Conservation (phyloP, 2,329 filamentous ascomycete species). For the Raffaelea albimanens region DNA sequence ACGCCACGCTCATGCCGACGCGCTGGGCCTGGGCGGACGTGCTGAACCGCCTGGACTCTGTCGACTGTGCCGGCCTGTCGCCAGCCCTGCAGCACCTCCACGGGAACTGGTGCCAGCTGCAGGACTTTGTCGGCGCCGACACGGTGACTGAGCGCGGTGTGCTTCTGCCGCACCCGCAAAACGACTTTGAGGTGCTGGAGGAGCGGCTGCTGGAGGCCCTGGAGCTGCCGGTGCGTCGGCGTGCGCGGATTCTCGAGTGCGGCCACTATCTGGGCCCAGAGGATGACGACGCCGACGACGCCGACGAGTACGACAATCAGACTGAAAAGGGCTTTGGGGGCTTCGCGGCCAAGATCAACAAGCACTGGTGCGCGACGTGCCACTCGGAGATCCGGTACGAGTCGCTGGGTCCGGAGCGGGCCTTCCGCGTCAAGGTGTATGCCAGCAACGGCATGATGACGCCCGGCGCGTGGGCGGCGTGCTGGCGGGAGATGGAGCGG, state of each 20-base stretch:
- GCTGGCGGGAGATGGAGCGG: slow-evolving; percentile 98
- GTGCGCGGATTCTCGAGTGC: slow-evolving; percentile 64
- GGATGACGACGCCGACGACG: slow-evolving; percentile 33
- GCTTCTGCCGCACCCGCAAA: slow-evolving; percentile 66
- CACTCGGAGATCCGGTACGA: slow-evolving; percentile 45
- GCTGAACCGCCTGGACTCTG: slow-evolving; percentile 30
- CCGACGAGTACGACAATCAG: slow-evolving; percentile 30
- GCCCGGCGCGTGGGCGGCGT: slow-evolving; percentile 82
- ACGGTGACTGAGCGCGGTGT: slow-evolving; percentile 66
- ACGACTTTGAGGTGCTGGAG: slow-evolving; percentile 71
- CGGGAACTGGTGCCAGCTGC: slow-evolving; percentile 57
- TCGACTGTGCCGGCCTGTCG: slow-evolving; percentile 1
- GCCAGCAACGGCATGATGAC: slow-evolving; percentile 93
- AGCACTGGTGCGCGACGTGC: slow-evolving; percentile 49
- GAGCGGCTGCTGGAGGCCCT: slow-evolving; percentile 67
- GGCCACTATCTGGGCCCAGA: slow-evolving; percentile 64
- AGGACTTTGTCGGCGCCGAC: slow-evolving; percentile 54
- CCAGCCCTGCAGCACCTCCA: slow-evolving; percentile 38
- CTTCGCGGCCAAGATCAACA: slow-evolving; percentile 27
- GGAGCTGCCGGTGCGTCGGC: slow-evolving; percentile 53
- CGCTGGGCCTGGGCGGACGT: slow-evolving; percentile 54
- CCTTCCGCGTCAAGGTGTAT: slow-evolving; percentile 79
- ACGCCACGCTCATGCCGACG: slow-evolving; percentile 66
- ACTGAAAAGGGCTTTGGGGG: slow-evolving; percentile 17
- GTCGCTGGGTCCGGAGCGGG: slow-evolving; percentile 40